Evolutionary conservation across 1,139 yeast genomes (phyloP), one percentile per base, ranked within the genome.

Genomic region (Pichia sp.): DNA sequence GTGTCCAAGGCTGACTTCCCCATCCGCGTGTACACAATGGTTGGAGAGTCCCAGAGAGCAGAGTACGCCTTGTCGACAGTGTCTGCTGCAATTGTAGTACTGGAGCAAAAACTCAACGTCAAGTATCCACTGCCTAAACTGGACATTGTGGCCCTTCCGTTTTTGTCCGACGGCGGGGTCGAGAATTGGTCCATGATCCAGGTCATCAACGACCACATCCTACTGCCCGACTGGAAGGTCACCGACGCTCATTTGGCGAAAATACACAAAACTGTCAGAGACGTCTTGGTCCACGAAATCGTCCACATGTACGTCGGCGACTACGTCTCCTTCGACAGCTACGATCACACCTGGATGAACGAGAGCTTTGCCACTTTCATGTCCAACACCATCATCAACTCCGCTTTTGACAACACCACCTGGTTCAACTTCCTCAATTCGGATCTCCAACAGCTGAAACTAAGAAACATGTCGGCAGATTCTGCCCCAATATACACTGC

Each of bases 251-350:
- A 59, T 19, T 47, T 67, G 19, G 15, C 16, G 8, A 53, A 54
- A 11, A 55, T 61, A 11, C 67, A 67, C 45, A 60, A 59, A 31
- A 74, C 69, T 54, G 64, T 80, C 47, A 73, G 78, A 57, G 86
- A 84, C 62, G 74, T 86, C 52, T 66, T 87, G 7, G 82, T 81
- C 1, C 95, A 87, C 65, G 90, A 86, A 66, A 66, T 86, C 59
- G 82, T 85, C 26, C 95, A 87, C 65, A 92, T 86, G 70, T 87
- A 90, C 89, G 70, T 87, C 50, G 93, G 93, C 2, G 82, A 86
- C 61, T 72, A 75, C 61, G 76, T 85, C 1, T 74, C 87, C 0
- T 85, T 85, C 62, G 86, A 83, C 54, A 78, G 80, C 36, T 86
- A 89, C 86, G 77, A 76, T 53, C 75, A 78, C 62, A 71, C 86